Evolutionary conservation across 495 filamentous ascomycete species (phyloP).

Genomic region (Cudoniella acicularis): DNA sequence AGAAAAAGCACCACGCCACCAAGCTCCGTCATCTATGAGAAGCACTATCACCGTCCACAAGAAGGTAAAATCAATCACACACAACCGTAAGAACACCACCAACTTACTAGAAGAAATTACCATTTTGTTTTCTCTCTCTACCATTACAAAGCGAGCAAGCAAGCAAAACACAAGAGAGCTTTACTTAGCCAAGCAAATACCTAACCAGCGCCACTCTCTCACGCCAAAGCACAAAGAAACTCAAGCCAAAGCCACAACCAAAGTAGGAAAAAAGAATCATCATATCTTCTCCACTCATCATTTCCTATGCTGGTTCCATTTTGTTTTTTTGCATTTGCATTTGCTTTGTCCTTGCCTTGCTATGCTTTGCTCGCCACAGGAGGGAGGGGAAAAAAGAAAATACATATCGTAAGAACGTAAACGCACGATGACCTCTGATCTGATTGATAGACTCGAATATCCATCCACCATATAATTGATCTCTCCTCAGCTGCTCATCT

Average conservation of each 20-base stretch:
- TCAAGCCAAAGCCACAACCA: too few relatives aligned
- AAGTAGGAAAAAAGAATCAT: too few relatives aligned
- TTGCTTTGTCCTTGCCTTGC: not conserved
- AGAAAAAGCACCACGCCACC: too few relatives aligned
- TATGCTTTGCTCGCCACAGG: conserved; percentile 1
- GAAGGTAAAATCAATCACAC: too few relatives aligned
- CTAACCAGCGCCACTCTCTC: too few relatives aligned
- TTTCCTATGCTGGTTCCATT: too few relatives aligned
- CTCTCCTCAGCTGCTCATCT: not conserved
- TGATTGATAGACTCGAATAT: conserved; percentile 11
- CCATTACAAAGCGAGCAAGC: conserved; percentile 20
- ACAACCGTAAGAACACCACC: not conserved
- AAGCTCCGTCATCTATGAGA: too few relatives aligned
- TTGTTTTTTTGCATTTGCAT: too few relatives aligned
- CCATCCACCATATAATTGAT: not conserved
- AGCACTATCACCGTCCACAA: too few relatives aligned
- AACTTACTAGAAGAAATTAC: not conserved
- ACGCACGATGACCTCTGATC: not conserved
- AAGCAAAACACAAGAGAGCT: conserved; percentile 12
- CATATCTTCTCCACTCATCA: too few relatives aligned
- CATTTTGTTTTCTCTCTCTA: conserved; percentile 17
- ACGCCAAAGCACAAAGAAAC: too few relatives aligned
- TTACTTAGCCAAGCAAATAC: too few relatives aligned
- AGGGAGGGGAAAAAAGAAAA: not conserved
- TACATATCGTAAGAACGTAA: not conserved